phyloP scores from a whole-genome alignment of 345 rosid genomes.

The Pseudoturritis turrita region DNA sequence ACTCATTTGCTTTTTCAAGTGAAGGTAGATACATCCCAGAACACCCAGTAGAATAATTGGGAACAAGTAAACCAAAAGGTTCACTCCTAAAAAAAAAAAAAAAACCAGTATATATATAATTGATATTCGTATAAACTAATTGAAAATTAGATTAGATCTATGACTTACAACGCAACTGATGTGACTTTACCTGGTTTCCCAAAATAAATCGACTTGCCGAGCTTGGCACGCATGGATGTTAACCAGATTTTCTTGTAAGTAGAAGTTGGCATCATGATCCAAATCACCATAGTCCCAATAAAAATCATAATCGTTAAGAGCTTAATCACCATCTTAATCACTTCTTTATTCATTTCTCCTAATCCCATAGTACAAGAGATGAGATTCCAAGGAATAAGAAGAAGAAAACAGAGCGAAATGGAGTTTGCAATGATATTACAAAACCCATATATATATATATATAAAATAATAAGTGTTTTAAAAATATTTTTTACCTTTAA shows the following conservation, averaged over 20 bases:
- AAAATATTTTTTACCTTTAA: no score
- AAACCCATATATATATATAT: neutral
- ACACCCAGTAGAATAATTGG: conserved; percentile 54
- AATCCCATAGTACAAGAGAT: neutral
- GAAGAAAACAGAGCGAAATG: neutral
- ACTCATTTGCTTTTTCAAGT: conserved; percentile 20
- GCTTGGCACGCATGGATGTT: conserved; percentile 25
- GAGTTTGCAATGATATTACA: neutral
- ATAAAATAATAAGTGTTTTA: no score
- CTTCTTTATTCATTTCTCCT: neutral
- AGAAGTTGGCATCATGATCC: conserved; percentile 57
- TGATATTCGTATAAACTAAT: neutral
- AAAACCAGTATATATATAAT: neutral
- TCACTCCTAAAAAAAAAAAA: conserved; percentile 35
- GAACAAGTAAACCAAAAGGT: conserved; percentile 41
- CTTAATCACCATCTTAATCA: conserved; percentile 29
- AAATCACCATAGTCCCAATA: conserved; percentile 47
- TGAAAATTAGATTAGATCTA: neutral
- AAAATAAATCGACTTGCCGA: conserved; percentile 35
- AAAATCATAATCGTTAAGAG: conserved; percentile 27
- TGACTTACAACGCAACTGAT: neutral
- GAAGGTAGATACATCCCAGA: conserved; percentile 48
- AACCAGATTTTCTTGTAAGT: conserved; percentile 41
- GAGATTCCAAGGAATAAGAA: neutral
- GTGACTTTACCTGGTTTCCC: conserved; percentile 47